A percentile compares a stretch with the other conserved stretches of the same genome.
Conservation (phyloP, 2,329 filamentous ascomycete genomes). For the Talaromyces atroroseus region DNA sequence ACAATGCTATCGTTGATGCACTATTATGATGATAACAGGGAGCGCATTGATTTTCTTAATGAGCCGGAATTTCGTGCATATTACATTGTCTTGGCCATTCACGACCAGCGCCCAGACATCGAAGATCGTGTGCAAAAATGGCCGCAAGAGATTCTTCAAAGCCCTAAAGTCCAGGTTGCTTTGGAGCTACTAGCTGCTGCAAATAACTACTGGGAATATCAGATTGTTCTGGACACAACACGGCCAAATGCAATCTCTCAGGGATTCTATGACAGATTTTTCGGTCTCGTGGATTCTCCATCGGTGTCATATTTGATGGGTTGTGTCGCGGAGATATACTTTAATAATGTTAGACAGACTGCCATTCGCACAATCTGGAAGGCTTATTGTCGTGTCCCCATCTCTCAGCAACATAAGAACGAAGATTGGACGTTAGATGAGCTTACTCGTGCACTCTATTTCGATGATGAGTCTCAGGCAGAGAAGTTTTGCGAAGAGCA, state of each 20-base stretch:
- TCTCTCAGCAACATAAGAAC: conserved; percentile 45
- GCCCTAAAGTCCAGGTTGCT: conserved; percentile 51
- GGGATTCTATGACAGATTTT: conserved; percentile 55
- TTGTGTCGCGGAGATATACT: conserved; percentile 59
- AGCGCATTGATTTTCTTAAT: conserved; percentile 47
- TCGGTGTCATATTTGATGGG: conserved; percentile 58
- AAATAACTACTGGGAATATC: conserved; percentile 47
- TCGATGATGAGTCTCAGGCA: conserved; percentile 52
- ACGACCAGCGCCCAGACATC: conserved; percentile 48
- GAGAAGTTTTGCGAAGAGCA: conserved; percentile 50
- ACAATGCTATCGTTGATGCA: conserved; percentile 57
- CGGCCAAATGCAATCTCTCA: conserved; percentile 51
- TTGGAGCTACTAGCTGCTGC: conserved; percentile 54
- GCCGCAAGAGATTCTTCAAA: conserved; percentile 45
- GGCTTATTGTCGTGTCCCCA: conserved; percentile 44
- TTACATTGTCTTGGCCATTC: conserved; percentile 53
- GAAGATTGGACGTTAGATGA: conserved; percentile 54
- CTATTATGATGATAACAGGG: conserved; percentile 54
- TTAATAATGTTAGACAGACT: conserved; percentile 53
- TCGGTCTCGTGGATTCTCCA: conserved; percentile 50
- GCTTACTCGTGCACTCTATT: conserved; percentile 48
- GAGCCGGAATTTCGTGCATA: conserved; percentile 62
- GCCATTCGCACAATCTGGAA: conserved; percentile 53
- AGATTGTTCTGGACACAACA: conserved; percentile 47
- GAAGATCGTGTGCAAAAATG: conserved; percentile 55